Base-by-base conservation (phyloP, 495 filamentous ascomycete genomes). In the Aspergillus homomorphus region DNA sequence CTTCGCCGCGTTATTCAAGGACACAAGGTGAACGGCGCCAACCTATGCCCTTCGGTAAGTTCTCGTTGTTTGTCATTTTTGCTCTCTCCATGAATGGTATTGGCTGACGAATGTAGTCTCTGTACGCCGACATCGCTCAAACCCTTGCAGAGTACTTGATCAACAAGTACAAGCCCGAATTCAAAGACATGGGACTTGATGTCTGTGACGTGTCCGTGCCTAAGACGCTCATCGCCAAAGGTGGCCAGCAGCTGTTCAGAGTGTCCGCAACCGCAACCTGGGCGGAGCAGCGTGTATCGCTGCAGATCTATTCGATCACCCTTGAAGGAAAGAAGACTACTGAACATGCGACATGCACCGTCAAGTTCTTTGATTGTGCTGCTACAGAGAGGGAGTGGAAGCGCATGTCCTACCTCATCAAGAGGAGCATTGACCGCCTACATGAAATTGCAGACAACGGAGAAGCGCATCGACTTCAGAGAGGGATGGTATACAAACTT, bases 51-150 rank as follows among this genome's bases (percentile, higher is more conserved):
- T 51, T 77, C 84, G 12, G 78, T 80, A 75, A 72, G 69, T 66
- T 44, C 45, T 64, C 41, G 12, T 7, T 46, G 59, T 38, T 33
- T 19, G 7, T n/a, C 28, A 24, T 21, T 48, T n/a, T 22, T 26
- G 22, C 16, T 33, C 8, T n/a, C 8, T 20, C 33, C 9, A 28
- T 71, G 26, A 58, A 43, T 16, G 8, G 38, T 59, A 41, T 59
- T 67, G 28, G 67, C 51, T 20, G 1, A 20, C 8, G 52, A 43
- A 10, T 51, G 26, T 30, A 80, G 71, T 83, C 87, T 2, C 71
- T 92, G 1, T 91, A 90, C 58, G 88, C 84, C 23, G 89, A 93
- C 68, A 89, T 91, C 76, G 88, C 87, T 14, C 80, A 89, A 58
- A 91, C 89, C 0, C 71, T 90, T 43, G 85, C 79, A 58, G 82